These are phyloP conservation scores for Pyronema domesticum DNA, from an alignment of 495 filamentous ascomycete genomes.

Conservation along the genomic window DNA sequence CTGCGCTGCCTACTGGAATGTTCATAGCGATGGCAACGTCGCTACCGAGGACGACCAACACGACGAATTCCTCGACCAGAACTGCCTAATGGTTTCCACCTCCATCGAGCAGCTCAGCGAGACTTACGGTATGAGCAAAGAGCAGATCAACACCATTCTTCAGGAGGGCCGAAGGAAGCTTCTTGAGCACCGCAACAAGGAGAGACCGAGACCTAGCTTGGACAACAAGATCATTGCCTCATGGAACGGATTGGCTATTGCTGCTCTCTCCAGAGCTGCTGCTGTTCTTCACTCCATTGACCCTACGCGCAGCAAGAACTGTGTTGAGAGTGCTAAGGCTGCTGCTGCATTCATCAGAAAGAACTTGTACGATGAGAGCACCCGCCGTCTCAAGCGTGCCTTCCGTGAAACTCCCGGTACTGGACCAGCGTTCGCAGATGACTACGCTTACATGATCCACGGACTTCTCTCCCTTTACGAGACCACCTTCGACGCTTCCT, in stretches of 20 bases:
- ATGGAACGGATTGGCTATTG: constrained; percentile 85
- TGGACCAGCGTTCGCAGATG: constrained; percentile 71
- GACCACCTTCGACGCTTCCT: constrained; percentile 61
- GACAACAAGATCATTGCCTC: constrained; percentile 82
- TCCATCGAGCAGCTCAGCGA: constrained; percentile 52
- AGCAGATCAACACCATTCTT: constrained; percentile 57
- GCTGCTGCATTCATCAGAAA: constrained; percentile 60
- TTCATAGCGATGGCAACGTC: constrained; percentile 78
- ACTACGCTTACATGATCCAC: constrained; percentile 79
- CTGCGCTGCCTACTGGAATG: constrained; percentile 69
- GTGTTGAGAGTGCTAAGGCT: constrained; percentile 44
- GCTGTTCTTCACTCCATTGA: constrained; percentile 47
- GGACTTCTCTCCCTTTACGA: constrained; percentile 80
- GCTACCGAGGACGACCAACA: constrained; percentile 66
- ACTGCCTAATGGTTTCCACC: constrained; percentile 40
- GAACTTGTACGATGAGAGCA: constrained; percentile 52
- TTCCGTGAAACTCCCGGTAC: constrained; percentile 57
- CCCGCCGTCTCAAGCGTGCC: constrained; percentile 51
- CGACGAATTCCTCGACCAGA: constrained; percentile 66
- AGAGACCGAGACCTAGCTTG: constrained; percentile 58
- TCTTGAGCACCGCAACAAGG: constrained; percentile 50
- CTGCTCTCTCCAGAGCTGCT: constrained; percentile 56
- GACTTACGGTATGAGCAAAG: constrained; percentile 57
- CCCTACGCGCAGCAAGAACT: constrained; percentile 37
- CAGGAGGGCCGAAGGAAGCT: constrained; percentile 50